Evolutionary conservation across 192 early-diverging fungal genomes (phyloP).

Genomic region (Coemansia sp.): DNA sequence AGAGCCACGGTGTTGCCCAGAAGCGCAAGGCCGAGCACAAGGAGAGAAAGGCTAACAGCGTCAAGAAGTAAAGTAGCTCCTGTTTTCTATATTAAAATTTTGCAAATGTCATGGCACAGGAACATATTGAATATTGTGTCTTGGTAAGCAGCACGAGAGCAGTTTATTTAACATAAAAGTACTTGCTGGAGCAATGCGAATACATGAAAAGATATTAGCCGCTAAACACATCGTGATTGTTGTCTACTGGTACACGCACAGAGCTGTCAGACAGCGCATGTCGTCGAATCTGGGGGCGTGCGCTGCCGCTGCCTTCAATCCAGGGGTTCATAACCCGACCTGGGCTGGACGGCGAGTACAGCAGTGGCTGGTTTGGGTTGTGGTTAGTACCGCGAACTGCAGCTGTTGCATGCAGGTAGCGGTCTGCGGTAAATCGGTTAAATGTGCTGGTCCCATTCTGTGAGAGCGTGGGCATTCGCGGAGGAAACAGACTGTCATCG

Average conservation of each 20-base stretch:
- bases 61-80: constrained; percentile 48
- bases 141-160: too few relatives aligned
- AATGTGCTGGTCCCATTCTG: constrained; percentile 11
- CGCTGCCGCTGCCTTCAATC: constrained; percentile 15
- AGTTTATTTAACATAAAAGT: too few relatives aligned
- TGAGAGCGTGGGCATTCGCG: constrained; percentile 5
- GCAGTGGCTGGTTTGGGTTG: constrained; percentile 13
- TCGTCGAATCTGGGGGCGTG: constrained; percentile 21
- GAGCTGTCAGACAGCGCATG: constrained; percentile 47
- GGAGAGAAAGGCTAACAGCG: constrained; percentile 52
- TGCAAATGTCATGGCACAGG: not conserved
- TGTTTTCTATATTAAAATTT: constrained; percentile 13
- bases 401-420: constrained; percentile 20
- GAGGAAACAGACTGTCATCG: constrained; percentile 31
- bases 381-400: constrained; percentile 4
- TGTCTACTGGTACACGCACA: not conserved
- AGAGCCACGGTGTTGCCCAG: constrained; percentile 55
- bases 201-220: constrained; percentile 4
- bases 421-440: constrained; percentile 8
- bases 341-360: constrained; percentile 48
- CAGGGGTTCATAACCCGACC: constrained; percentile 38
- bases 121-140: too few relatives aligned
- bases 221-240: not conserved
- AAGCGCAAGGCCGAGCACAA: constrained; percentile 39
- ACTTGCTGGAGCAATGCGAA: not conserved